Conservation (phyloP, 1,139 yeast genomes). For the Yamadazyma oceani region DNA sequence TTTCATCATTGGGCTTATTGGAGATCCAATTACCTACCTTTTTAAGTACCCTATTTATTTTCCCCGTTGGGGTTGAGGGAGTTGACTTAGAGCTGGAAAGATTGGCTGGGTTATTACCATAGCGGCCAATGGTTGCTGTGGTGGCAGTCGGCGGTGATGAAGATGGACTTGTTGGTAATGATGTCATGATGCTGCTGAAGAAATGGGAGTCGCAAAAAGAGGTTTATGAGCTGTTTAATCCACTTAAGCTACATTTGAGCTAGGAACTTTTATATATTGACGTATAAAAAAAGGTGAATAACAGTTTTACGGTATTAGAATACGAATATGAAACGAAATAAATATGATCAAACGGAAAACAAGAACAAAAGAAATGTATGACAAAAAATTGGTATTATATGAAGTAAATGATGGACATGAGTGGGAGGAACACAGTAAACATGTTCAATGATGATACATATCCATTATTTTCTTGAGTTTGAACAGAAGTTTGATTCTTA, state of each 20-base stretch:
- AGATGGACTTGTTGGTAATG: conserved; percentile 1
- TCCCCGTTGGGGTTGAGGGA: conserved; percentile 1
- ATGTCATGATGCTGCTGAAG: neutral
- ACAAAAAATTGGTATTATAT: conserved; percentile 2
- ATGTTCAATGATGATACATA: neutral
- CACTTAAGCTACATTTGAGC: too few species aligned
- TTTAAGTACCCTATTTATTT: conserved; percentile 6
- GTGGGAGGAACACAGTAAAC: neutral
- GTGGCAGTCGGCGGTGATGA: neutral
- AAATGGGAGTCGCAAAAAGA: neutral
- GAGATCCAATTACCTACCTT: conserved; percentile 9
- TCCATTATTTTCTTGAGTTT: conserved; percentile 6
- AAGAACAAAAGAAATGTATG: neutral
- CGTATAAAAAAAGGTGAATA: too few species aligned
- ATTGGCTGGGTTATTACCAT: neutral
- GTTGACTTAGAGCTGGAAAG: neutral
- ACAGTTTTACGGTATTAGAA: too few species aligned
- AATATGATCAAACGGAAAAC: neutral
- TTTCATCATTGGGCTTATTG: conserved; percentile 6
- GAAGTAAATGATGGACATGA: conserved; percentile 1
- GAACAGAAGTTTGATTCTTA: conserved; percentile 3
- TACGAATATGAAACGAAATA: too few species aligned
- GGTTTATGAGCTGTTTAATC: too few species aligned
- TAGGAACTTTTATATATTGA: too few species aligned
- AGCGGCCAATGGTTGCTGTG: neutral